Conservation (phyloP, 1,284 basidiomycete genomes). For the Entoloma clypeatum region DNA sequence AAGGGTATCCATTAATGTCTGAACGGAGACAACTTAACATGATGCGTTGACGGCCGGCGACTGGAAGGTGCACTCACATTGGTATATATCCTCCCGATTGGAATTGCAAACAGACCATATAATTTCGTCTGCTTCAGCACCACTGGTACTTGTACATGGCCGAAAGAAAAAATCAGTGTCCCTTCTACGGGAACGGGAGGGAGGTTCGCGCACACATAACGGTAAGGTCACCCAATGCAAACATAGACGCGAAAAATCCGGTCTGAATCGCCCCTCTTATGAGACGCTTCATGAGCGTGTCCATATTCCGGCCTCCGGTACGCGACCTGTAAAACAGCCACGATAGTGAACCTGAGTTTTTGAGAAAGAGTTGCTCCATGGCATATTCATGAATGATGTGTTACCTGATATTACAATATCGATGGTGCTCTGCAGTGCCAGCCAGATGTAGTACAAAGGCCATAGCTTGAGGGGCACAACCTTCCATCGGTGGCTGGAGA, state of each 20-base stretch:
- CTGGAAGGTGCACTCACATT: constrained; percentile 27
- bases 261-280: constrained; percentile 44
- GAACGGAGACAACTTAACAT: not conserved
- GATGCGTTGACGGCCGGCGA: not conserved
- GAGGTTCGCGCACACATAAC: no score
- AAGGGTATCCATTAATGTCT: constrained; percentile 41
- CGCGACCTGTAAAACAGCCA: constrained; percentile 31
- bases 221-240: constrained; percentile 40
- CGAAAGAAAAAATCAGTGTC: no score
- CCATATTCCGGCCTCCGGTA: constrained; percentile 40
- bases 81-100: constrained; percentile 39
- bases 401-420: no score
- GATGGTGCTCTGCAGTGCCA: no score
- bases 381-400: no score
- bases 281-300: constrained; percentile 38
- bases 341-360: no score
- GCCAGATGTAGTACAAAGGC: no score
- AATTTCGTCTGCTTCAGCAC: constrained; percentile 31
- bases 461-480: no score
- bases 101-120: constrained; percentile 40
- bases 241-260: constrained; percentile 37
- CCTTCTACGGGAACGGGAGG: no score
- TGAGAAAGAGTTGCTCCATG: no score
- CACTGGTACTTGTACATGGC: no score
- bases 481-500: no score